phyloP scores from a whole-genome alignment of 805 yeast species.

The Candida chauliodis region DNA sequence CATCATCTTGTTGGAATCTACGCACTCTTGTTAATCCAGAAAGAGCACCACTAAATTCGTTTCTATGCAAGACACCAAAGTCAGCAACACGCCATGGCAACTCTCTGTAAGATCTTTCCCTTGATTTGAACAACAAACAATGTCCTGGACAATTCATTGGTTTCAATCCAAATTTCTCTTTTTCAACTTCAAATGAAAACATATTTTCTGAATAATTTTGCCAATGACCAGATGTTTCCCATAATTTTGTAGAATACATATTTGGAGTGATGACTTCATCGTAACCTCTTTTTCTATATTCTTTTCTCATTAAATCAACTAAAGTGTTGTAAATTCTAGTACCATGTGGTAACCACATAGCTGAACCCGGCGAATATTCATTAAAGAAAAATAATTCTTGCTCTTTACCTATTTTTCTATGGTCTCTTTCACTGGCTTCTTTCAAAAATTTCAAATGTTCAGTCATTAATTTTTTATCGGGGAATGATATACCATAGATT shows the following conservation, averaged over 20 bases:
- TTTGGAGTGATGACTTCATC: slow-evolving; percentile 99
- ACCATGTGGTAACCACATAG: slow-evolving; percentile 99
- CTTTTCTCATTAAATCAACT: slow-evolving; percentile 72
- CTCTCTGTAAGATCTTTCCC: slow-evolving; percentile 95
- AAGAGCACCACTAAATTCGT: slow-evolving; percentile 93
- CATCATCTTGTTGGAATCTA: slow-evolving; percentile 99
- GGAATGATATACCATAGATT: slow-evolving; percentile 97
- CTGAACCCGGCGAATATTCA: slow-evolving; percentile 96
- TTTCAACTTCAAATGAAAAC: slow-evolving; percentile 96
- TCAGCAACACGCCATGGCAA: slow-evolving; percentile 99
- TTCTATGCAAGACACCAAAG: slow-evolving; percentile 95
- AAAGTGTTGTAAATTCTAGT: slow-evolving; percentile 92
- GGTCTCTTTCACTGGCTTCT: slow-evolving; percentile 95
- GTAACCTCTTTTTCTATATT: slow-evolving; percentile 90
- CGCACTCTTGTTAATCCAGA: slow-evolving; percentile 92
- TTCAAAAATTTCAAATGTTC: slow-evolving; percentile 91
- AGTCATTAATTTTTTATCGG: slow-evolving; percentile 94
- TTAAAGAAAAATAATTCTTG: slow-evolving; percentile 94
- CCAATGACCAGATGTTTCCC: slow-evolving; percentile 99
- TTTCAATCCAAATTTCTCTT: slow-evolving; percentile 90
- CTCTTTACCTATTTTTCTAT: slow-evolving; percentile 92
- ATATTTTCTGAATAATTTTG: slow-evolving; percentile 94
- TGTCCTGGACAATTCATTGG: slow-evolving; percentile 95
- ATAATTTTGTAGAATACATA: slow-evolving; percentile 94
- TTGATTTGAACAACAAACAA: slow-evolving; percentile 84